Percentiles rank a stretch among this genome's conserved stretches.
Evolutionary conservation across 2,329 filamentous ascomycete genomes (phyloP).

Genomic region (Fusarium coicis): DNA sequence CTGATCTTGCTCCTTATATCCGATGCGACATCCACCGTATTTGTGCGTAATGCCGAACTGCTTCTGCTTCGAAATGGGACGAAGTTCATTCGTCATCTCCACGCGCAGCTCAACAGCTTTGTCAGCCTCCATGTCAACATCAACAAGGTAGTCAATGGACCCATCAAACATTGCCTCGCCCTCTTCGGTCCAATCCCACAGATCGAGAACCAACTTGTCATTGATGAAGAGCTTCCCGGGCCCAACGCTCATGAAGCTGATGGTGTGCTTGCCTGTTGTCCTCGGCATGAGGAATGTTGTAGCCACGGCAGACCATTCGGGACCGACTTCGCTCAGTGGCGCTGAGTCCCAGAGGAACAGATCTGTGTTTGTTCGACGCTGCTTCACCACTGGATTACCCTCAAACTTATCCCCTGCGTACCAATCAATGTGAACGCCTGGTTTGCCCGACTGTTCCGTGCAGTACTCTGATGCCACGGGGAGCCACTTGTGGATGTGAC

Average conservation of each 20-base stretch:
- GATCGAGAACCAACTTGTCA: conserved; percentile 68
- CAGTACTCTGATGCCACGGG: conserved; percentile 44
- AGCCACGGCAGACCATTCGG: conserved; percentile 72
- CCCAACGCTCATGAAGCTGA: conserved; percentile 75
- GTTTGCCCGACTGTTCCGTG: conserved; percentile 58
- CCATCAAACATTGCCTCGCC: conserved; percentile 78
- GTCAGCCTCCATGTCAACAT: conserved; percentile 68
- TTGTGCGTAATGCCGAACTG: conserved; percentile 68
- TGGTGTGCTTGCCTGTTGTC: conserved; percentile 69
- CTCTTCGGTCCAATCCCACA: conserved; percentile 76
- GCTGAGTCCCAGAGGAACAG: conserved; percentile 78
- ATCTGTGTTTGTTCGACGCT: conserved; percentile 71
- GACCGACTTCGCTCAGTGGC: conserved; percentile 67
- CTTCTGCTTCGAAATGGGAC: conserved; percentile 69
- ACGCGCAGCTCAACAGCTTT: conserved; percentile 66
- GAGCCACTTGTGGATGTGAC: conserved; percentile 45
- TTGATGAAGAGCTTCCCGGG: conserved; percentile 71
- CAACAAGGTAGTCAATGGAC: conserved; percentile 71
- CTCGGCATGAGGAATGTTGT: conserved; percentile 69
- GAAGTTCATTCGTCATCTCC: conserved; percentile 69
- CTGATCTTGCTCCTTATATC: conserved; percentile 74
- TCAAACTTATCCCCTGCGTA: conserved; percentile 72
- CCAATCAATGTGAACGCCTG: conserved; percentile 73
- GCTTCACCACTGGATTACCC: conserved; percentile 65
- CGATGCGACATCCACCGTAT: conserved; percentile 77